Conservation (phyloP, 2,329 filamentous ascomycete genomes). For the Colletotrichum sp. region DNA sequence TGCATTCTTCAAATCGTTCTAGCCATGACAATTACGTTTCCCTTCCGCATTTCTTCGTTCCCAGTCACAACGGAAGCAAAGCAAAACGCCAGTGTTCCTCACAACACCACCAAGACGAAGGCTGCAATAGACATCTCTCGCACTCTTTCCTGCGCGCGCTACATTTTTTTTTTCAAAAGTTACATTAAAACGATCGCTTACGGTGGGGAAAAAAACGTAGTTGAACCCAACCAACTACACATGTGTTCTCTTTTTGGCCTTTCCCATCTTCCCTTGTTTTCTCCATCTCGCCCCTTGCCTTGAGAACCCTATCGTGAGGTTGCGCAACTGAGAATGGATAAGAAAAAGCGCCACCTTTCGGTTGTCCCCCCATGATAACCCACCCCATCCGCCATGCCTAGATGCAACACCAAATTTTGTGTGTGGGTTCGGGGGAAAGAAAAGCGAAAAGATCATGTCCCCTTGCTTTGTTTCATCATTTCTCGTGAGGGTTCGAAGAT, state of each 20-base stretch:
- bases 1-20: constrained; percentile 17
- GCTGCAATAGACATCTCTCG: neutral
- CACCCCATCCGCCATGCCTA: constrained; percentile 9
- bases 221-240: constrained; percentile 16
- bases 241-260: constrained; percentile 8
- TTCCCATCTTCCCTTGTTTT: neutral
- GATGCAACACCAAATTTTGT: constrained; percentile 10
- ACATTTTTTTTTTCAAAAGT: neutral
- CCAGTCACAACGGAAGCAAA: neutral
- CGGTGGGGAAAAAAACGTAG: constrained; percentile 5
- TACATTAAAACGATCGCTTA: constrained; percentile 21
- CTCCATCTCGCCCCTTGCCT: neutral
- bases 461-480: constrained; percentile 3
- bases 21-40: constrained; percentile 2
- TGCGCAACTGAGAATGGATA: neutral
- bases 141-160: neutral
- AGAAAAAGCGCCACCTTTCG: constrained; percentile 13
- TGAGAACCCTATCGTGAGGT: neutral
- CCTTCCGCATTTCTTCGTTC: neutral
- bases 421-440: constrained; percentile 5
- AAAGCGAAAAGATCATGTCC: neutral
- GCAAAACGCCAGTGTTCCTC: neutral
- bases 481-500: constrained; percentile 17
- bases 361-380: neutral
- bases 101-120: neutral